Base-by-base conservation (phyloP, 2,329 filamentous ascomycete genomes). In the Xylaria sp. region DNA sequence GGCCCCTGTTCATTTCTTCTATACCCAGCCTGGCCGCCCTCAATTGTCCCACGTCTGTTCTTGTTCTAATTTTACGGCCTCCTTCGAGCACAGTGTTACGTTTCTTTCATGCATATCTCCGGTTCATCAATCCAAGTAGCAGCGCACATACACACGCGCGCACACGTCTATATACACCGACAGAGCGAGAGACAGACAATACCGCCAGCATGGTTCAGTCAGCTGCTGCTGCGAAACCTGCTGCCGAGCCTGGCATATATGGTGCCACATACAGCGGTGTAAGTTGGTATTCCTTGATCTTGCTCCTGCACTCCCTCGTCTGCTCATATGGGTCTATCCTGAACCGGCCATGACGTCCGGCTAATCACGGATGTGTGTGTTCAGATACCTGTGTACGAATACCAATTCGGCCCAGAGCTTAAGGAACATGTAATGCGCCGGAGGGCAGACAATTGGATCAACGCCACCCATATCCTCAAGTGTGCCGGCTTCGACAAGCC, bases 401-500 rank as follows among this genome's bases (percentile, higher is more conserved):
- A 89, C 81, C 94, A 96, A 78, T 90, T 97, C 74, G 93, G 90
- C 39, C 85, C 84, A 72, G 93, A 96, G 77, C 77, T 89, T 36
- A 90, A 91, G 77, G 87, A 91, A 75, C 93, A 97, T 92, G 92
- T 98, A 71, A 99, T 99, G 96, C 91, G 96, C 79, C 89, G 96
- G 57, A 90, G 95, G 67, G 87, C 89, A 60, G 96, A 99, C 79
- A 90, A 98, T 80, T 99, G 95, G 94, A 96, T 99, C 82, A 99
- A 99, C 84, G 96, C 96, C n/a, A 99, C 96, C 61, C 96, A 99
- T 77, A 98, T 99, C 67, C 84, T 99, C 55, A 99, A 99, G 78
- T 93, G 96, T 45, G 96, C 96, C 69, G 95, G 95, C 63, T 97
- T 97, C 77, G 96, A 99, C 80, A 99, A 99, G 80, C 96, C 96